phyloP scores from a whole-genome alignment of 495 filamentous ascomycete genomes.

The Hyaloscypha hepaticicola region DNA sequence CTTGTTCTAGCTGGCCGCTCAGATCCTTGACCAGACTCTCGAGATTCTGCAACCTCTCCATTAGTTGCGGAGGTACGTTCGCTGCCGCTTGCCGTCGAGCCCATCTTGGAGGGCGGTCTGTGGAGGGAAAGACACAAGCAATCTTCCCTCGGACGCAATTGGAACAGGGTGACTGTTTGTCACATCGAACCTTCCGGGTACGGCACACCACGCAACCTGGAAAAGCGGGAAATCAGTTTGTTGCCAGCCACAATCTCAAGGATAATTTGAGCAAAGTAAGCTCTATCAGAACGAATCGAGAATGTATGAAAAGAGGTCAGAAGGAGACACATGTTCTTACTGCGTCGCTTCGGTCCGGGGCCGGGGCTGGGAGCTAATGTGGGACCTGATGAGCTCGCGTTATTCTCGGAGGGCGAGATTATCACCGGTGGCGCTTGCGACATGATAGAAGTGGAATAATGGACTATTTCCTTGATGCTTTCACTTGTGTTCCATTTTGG shows the following conservation, averaged over 20 bases:
- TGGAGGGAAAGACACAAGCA: conserved; percentile 51
- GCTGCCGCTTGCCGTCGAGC: conserved; percentile 41
- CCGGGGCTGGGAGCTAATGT: conserved; percentile 22
- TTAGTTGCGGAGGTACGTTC: conserved; percentile 41
- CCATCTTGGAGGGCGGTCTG: conserved; percentile 50
- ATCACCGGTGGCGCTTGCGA: not conserved
- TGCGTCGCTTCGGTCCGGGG: conserved; percentile 39
- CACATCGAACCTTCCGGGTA: conserved; percentile 64
- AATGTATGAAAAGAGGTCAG: not conserved
- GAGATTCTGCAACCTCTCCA: conserved; percentile 52
- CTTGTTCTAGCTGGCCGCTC: conserved; percentile 38
- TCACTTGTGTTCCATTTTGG: not conserved
- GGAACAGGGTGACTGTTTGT: conserved; percentile 65
- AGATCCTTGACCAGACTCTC: conserved; percentile 58
- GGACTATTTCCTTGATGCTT: not conserved
- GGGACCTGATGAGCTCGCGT: conserved; percentile 26
- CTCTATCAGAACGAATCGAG: not conserved
- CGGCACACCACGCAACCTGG: conserved; percentile 56
- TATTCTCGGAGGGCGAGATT: conserved; percentile 37
- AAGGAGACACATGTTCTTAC: not conserved
- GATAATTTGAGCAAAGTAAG: not conserved
- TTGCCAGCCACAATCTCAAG: not conserved
- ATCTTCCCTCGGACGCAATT: conserved; percentile 64
- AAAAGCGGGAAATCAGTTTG: not conserved
- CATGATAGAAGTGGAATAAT: not conserved